phyloP scores from a whole-genome alignment of 257 asterid genomes.

The Osmanthus fragrans region DNA sequence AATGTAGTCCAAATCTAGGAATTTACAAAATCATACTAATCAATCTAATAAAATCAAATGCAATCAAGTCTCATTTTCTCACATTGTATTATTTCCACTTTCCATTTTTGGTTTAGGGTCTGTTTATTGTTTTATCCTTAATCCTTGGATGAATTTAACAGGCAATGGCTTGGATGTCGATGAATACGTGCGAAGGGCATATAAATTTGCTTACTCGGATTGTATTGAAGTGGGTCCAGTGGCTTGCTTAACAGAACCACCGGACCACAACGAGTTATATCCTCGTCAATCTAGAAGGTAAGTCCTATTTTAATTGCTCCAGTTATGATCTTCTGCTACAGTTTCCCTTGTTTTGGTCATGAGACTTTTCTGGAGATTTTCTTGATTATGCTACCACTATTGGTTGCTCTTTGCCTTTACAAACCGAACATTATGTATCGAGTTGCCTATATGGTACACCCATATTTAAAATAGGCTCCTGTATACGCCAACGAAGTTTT shows the following conservation, averaged over 20 bases:
- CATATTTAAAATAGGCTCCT: not conserved
- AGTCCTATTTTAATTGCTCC: conserved; percentile 30
- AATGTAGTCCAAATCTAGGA: not conserved
- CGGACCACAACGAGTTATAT: conserved; percentile 93
- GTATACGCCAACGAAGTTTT: not conserved
- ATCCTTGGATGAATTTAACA: conserved; percentile 37
- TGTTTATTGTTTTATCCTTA: not conserved
- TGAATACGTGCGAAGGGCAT: conserved; percentile 97
- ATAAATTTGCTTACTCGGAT: conserved; percentile 93
- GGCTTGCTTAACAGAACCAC: conserved; percentile 94
- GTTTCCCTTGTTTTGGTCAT: not conserved
- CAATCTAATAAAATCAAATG: not conserved
- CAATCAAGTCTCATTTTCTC: not conserved
- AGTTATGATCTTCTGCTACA: not conserved
- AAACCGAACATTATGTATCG: not conserved
- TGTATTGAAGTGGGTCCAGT: conserved; percentile 99
- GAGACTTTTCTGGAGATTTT: not conserved
- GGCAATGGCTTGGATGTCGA: conserved; percentile 97
- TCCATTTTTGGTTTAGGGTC: too few relatives aligned
- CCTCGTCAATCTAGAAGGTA: conserved; percentile 93
- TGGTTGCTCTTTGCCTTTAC: not conserved
- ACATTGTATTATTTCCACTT: conserved; percentile 16
- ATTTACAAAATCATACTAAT: not conserved
- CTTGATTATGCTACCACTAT: not conserved
- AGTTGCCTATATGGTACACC: not conserved